Evolutionary conservation across 208 protist species (phyloP).

Genomic region (Phytomonas francai): DNA sequence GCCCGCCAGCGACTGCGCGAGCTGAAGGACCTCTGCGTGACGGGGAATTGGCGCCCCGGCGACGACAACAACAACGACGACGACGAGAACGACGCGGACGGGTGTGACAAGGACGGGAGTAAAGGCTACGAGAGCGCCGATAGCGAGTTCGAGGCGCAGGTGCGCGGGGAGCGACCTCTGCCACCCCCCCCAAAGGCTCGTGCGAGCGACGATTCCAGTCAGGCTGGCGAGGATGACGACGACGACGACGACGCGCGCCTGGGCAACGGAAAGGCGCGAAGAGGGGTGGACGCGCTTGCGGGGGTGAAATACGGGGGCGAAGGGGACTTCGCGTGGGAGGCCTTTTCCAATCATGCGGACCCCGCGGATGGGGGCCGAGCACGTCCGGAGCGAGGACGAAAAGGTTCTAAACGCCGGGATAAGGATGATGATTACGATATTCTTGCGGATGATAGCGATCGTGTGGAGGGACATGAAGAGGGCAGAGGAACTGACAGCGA

Average conservation of each 20-base stretch:
- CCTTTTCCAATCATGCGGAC: not conserved
- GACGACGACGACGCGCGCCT: constrained; percentile 43
- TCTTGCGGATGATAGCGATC: constrained; percentile 37
- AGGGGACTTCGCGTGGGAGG: not conserved
- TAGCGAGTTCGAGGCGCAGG: constrained; percentile 75
- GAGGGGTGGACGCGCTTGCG: constrained; percentile 20
- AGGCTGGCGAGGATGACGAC: constrained; percentile 27
- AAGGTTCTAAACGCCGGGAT: constrained; percentile 13
- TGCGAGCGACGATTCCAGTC: constrained; percentile 11
- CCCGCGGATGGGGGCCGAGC: not conserved
- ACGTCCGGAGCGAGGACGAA: constrained; percentile 7
- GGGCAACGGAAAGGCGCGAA: constrained; percentile 23
- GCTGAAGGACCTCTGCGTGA: constrained; percentile 94
- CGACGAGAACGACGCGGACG: constrained; percentile 37
- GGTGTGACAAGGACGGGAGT: constrained; percentile 32
- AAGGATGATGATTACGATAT: constrained; percentile 56
- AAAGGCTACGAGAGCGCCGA: constrained; percentile 84
- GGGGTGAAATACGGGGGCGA: constrained; percentile 12
- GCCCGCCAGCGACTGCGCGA: constrained; percentile 18
- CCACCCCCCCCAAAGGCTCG: constrained; percentile 3
- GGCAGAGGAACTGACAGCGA: constrained; percentile 16
- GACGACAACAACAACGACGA: constrained; percentile 23
- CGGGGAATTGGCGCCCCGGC: constrained; percentile 81
- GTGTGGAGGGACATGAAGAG: constrained; percentile 16
- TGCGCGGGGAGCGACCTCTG: constrained; percentile 50